Evolutionary conservation across 352 stramenopile genomes (phyloP), one percentile per base, ranked within the genome.

Genomic region (Phytopythium delawarense): DNA sequence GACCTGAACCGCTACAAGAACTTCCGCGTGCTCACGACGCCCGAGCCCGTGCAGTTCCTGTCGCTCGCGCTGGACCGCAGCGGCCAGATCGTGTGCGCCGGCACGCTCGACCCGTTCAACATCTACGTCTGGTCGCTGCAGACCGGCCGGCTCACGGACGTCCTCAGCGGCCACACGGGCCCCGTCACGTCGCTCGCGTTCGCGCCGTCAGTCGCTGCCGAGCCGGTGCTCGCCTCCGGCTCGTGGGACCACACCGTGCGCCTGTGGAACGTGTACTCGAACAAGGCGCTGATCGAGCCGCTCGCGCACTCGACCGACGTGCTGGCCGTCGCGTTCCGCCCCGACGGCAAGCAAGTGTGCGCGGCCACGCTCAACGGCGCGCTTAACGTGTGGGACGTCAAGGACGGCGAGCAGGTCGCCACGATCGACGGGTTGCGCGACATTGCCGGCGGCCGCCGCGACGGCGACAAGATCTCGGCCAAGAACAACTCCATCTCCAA

Each of bases 231-330:
- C 5, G 97, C 96, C 0, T 98, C 93, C 28, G 94, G 85, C 45
- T 99, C 96, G 21, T 99, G 98, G 98, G 98, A 99, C 71, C 95
- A 98, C 54, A 99, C 94, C 0, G 94, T 99, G 28, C 98, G 98
- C 30, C 79, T 99, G 6, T 99, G 98, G 98, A 98, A 99, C 73
- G 72, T 99, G 30, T 99, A 98, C 83, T 97, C 98, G 60, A 96
- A 87, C 63, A 97, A 98, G 65, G 87, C 81, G 48, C 84, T 94
- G 49, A 96, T 97, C 16, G 96, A 99, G 74, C 98, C 92, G 23
- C 85, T 99, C 4, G 89, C 96, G 39, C 97, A 99, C 74, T 92
- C 88, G 54, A 94, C 87, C 5, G 97, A 99, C 66, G 97, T 99
- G 35, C 79, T 99, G 21, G 96, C 95, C 21, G 85, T 99, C 7